Evolutionary conservation across 208 protist genomes (phyloP), one percentile per base, ranked within the genome.

Genomic region (Leishmania aethiopica): DNA sequence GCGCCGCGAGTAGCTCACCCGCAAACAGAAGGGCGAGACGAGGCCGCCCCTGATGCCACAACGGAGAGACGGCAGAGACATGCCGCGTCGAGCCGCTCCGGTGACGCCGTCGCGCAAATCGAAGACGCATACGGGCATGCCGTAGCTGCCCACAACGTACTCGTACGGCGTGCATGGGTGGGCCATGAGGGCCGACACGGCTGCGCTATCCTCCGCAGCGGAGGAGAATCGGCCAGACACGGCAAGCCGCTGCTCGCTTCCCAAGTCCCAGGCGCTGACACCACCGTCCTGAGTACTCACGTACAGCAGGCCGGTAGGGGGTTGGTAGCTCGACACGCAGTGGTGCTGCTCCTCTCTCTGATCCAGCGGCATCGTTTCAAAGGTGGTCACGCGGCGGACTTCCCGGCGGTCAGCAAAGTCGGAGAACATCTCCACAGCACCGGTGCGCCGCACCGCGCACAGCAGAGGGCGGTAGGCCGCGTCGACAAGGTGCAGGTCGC

Each of bases 241-340:
- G 53, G 78, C 78, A 67, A 83, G 51, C 67, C 87, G 78, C 80
- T 88, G 85, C 79, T 86, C 84, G 45, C 79, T 77, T 37, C 80
- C 47, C 73, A 91, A 55, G 67, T 96, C 90, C 92, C 92, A 96
- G 49, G 92, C 80, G 3, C 80, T 79, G 49, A 96, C 88, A 19
- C 78, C 83, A 47, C 86, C 86, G 77, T 90, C 84, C 8, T 74
- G 84, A 55, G 83, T 79, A 59, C 83, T 91, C 32, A 97, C 74
- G 77, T 92, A 89, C 60, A 97, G 82, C 80, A 89, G 59, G 45
- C 84, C 86, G 7, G 90, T 84, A 19, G 82, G 87, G 4, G 86
- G 77, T 70, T 96, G 92, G 76, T 95, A 96, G 64, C 88, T 83
- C 59, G 94, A 97, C 77, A 96, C 88, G 62, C 89, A 94, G 66